Evolutionary conservation across 1,284 basidiomycete genomes (phyloP), one percentile per base, ranked within the genome.

Genomic region (Ceratobasidium sp.): DNA sequence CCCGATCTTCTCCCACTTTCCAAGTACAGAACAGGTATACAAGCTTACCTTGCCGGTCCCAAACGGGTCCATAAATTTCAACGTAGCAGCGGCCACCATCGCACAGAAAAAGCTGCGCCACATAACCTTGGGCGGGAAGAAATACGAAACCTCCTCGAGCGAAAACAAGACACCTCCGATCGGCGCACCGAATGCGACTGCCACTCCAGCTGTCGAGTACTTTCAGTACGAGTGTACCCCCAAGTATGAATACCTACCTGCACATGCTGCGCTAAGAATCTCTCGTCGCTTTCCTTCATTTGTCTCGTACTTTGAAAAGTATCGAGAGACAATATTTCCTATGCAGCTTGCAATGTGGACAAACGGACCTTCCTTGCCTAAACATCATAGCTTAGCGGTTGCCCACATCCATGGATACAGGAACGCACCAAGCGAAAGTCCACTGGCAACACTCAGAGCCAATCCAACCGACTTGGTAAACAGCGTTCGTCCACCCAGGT

Each of bases 91-190:
- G 0, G 95, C 95, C 76, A 97, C 92, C 86, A 95, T 96, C 0
- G 96, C 96, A 78, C 94, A 97, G 83, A 96, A 97, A 83, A 97
- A 97, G 76, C 92, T 90, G 82, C 93, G 85, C 94, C 93, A 96
- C 93, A 96, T 92, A 73, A 92, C 87, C 82, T 97, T 96, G 0
- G 95, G 91, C 14, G 96, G 96, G 80, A 98, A 98, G 82, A 94
- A 97, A 80, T 96, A 96, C 1, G 94, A 95, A 1, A 98, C 95
- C 80, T 97, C 96, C 80, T 96, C 94, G 74, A 97, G 82, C 74
- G 93, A 94, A 81, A 97, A 97, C 50, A 97, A 81, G 0, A 95
- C 95, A 8, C 96, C 96, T 45, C 96, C 96, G 55, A 98, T 93
- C 0, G 96, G 95, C 0, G 95, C 93, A 60, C 95, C 95, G 77